Base-by-base conservation (phyloP, 2,329 filamentous ascomycete genomes). In the Botrytis fabae region DNA sequence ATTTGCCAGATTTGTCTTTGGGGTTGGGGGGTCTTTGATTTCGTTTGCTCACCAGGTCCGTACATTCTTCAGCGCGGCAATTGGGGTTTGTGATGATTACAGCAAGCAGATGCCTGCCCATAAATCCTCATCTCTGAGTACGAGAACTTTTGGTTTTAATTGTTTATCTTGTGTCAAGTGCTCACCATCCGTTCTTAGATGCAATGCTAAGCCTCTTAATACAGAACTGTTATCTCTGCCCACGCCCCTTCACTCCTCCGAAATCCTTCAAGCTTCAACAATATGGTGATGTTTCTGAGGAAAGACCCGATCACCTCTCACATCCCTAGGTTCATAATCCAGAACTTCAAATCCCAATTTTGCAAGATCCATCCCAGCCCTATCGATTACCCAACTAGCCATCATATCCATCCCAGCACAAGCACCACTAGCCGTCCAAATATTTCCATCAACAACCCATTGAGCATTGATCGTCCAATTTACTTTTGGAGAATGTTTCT, bases 391-490 rank as follows among this genome's bases (percentile, higher is more conserved):
- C 78, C 78, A 80, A 42, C 76, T 62, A 18, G 77, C 75, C 51
- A 80, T 75, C 78, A 80, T 80, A 73, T 80, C 78, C 78, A 85
- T 85, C 0, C 84, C 85, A 8, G 85, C 84, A 25, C 83, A 77
- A 0, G 85, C 83, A 22, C 85, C 85, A 1, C 81, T 81, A 0
- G 82, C 82, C 3, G 85, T 86, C 85, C 85, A 86, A 44, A 85
- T 80, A 54, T 85, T 85, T 0, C 80, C 82, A 66, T 85, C 83
- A 0, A 83, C 73, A 71, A 85, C 78, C 84, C 84, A 86, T 74
- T 85, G 83, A 73, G 42, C 65, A 32, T 84, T 81, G 42, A 75
- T 79, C 1, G 81, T 81, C 85, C 84, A 86, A 6, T 84, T 82
- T 18, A 86, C 84, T 0, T 83, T 80, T 0, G 85, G 83, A 7